Percentiles rank a stretch among this genome's conserved stretches.
Conservation (phyloP, 139 green algal genomes). For the Chlamydomonas applanata region DNA sequence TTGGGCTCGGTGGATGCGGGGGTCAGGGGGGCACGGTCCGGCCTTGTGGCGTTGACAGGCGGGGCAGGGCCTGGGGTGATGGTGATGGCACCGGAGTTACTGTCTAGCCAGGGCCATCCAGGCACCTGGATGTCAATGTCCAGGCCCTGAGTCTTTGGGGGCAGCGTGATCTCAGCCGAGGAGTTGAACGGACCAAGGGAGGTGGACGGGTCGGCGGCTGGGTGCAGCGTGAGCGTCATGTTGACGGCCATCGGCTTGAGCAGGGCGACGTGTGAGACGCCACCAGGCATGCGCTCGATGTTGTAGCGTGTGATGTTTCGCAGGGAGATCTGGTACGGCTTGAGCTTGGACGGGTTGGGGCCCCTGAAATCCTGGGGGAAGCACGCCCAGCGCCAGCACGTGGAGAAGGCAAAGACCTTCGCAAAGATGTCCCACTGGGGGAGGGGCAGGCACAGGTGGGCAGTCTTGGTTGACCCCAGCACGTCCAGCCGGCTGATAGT, state of each 20-base stretch:
- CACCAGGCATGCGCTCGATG: constrained; percentile 15
- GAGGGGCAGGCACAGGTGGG: not conserved
- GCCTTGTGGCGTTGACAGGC: not conserved
- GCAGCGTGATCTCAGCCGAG: not conserved
- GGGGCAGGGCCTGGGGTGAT: constrained; percentile 7
- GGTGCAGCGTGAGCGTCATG: not conserved
- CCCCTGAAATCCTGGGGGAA: not conserved
- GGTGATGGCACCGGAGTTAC: constrained; percentile 8
- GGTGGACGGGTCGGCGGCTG: not conserved
- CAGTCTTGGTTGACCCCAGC: not conserved
- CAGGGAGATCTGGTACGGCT: constrained; percentile 18
- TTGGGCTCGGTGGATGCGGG: not conserved
- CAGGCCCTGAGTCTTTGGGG: not conserved
- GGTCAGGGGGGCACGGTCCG: not conserved
- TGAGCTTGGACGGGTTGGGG: not conserved
- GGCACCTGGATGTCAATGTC: not conserved
- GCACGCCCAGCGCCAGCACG: constrained; percentile 13
- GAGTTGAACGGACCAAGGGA: constrained; percentile 7
- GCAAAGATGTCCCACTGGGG: constrained; percentile 8
- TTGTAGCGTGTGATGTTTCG: constrained; percentile 20
- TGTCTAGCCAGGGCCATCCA: constrained; percentile 19
- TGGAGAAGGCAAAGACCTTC: constrained; percentile 6
- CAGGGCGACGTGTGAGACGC: not conserved
- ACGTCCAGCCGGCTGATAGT: not conserved
- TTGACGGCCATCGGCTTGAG: not conserved